phyloP scores from a whole-genome alignment of 129 eudicot species.

The Flaveria brownii region DNA sequence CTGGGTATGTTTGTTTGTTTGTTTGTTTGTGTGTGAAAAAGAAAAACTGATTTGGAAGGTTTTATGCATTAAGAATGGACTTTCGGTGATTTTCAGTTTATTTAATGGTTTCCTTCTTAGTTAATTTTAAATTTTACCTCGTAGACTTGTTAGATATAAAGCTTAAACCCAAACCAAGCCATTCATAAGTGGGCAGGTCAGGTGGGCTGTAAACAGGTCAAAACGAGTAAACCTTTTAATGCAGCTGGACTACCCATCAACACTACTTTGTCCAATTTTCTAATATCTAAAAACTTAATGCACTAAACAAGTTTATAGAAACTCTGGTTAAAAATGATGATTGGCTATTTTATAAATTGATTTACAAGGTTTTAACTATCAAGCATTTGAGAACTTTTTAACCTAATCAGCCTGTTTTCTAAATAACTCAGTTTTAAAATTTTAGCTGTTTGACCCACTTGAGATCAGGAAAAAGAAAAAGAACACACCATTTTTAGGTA shows the following conservation, averaged over 20 bases:
- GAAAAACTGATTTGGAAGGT: not conserved
- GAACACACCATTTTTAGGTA: too few relatives aligned
- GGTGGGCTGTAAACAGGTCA: not conserved
- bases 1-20: too few relatives aligned
- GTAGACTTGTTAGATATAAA: slow-evolving; percentile 4
- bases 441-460: too few relatives aligned
- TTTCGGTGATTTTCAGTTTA: not conserved
- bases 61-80: slow-evolving; percentile 8
- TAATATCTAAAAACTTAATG: not conserved
- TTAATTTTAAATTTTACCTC: not conserved
- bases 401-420: not conserved
- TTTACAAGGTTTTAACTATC: not conserved
- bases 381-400: not conserved
- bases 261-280: not conserved
- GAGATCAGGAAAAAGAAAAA: too few relatives aligned
- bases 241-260: not conserved
- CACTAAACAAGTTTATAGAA: not conserved
- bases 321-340: not conserved
- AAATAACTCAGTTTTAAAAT: not conserved
- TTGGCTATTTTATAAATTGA: not conserved
- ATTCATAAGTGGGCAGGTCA: not conserved
- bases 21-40: not conserved
- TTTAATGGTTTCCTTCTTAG: slow-evolving; percentile 10
- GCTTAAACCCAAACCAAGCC: not conserved
- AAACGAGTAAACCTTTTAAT: not conserved